Conservation (phyloP, 768 basidiomycete species). For the Phlebiopsis gigantea region DNA sequence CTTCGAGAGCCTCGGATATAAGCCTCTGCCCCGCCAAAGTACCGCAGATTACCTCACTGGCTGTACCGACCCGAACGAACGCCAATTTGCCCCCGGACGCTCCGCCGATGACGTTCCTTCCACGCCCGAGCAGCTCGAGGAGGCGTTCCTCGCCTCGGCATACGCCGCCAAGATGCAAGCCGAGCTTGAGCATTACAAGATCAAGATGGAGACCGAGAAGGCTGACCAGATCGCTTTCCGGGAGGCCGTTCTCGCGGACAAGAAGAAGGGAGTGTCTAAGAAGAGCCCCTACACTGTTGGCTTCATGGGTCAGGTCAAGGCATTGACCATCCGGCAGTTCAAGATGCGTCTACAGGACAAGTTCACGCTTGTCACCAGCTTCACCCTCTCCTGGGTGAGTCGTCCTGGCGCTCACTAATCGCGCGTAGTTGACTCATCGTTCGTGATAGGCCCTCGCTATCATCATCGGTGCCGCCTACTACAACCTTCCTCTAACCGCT, state of each 20-base stretch:
- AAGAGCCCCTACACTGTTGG: constrained; percentile 82
- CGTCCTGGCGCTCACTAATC: not conserved
- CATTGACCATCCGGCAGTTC: constrained; percentile 70
- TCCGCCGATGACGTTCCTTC: constrained; percentile 57
- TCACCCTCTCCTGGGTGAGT: constrained; percentile 52
- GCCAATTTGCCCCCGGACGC: constrained; percentile 64
- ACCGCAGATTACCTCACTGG: constrained; percentile 85
- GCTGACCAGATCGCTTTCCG: constrained; percentile 74
- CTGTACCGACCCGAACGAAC: constrained; percentile 82
- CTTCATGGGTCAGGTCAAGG: constrained; percentile 67
- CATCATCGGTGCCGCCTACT: constrained; percentile 70
- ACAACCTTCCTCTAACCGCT: constrained; percentile 65
- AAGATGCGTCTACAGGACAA: constrained; percentile 67
- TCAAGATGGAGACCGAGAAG: constrained; percentile 51
- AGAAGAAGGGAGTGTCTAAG: constrained; percentile 71
- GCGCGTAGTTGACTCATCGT: not conserved
- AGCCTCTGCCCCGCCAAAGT: constrained; percentile 53
- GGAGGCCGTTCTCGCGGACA: constrained; percentile 67
- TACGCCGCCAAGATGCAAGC: constrained; percentile 39
- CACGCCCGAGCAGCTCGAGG: constrained; percentile 63
- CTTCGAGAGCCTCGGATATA: constrained; percentile 72
- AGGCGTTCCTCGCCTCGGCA: constrained; percentile 49
- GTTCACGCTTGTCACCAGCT: constrained; percentile 74
- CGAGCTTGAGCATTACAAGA: constrained; percentile 51
- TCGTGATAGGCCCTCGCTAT: constrained; percentile 45